Evolutionary conservation across 768 basidiomycete genomes (phyloP), one percentile per base, ranked within the genome.

Genomic region (Xerocomellus dryophilus): DNA sequence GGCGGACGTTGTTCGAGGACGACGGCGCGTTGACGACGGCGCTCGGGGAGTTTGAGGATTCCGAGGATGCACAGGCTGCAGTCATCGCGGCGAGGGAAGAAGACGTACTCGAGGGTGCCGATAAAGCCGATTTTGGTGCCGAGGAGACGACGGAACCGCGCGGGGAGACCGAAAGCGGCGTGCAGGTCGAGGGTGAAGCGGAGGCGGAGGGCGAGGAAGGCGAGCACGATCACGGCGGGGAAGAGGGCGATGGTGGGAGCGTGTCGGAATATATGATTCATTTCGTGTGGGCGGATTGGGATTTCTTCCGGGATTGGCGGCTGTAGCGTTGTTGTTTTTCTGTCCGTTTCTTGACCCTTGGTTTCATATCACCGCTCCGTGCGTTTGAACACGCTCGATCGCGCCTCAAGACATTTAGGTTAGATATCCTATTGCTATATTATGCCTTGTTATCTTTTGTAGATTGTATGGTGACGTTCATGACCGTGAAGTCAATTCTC

Each of bases 181-280:
- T 53, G 10, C 73, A 62, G 40, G 69, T 55, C 8, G 73, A 61
- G 10, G 76, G 63, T 8, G 78, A 75, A 21, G 75, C 59, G 2
- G 71, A 75, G 23, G 75, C 7, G 3, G 36, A 38, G 29, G 29
- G 58, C 2, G 71, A 71, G 5, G 72, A 64, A 31, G 71, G 67
- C 46, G 76, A 75, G 12, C 77, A 77, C 6, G 62, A 59, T 0
- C 59, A 54, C 20, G 61, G 35, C 5, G 77, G 75, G 4, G 79
- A 74, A 14, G 78, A 77, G 0, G 72, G n/a, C 9, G 84, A 88
- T 35, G 86, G 87, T 2, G 91, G 90, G 15, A 85, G 83, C 9
- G 76, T 87, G 17, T 84, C 86, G 38, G 92, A 94, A 52, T 94
- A 91, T 64, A 94, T 97, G 92, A 74, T 97, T 29, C 66, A 74